phyloP scores from a whole-genome alignment of 306 rosid genomes.

The Malus sylvestris region DNA sequence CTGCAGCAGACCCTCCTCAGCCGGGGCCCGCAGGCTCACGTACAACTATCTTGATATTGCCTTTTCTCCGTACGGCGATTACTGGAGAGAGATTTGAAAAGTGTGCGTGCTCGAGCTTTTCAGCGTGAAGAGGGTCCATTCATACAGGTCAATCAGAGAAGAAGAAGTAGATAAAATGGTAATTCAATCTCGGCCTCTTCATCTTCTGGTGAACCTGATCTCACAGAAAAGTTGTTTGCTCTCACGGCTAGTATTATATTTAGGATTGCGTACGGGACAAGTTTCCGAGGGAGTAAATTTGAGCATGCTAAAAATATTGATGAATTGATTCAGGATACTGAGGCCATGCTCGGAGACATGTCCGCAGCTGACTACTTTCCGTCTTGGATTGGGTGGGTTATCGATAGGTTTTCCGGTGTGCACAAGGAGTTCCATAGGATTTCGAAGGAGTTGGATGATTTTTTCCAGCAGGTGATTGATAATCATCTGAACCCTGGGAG shows the following conservation, averaged over 20 bases:
- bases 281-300: neutral
- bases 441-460: slow-evolving; percentile 35
- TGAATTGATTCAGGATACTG: neutral
- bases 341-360: slow-evolving; percentile 25
- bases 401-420: slow-evolving; percentile 26
- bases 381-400: slow-evolving; percentile 19
- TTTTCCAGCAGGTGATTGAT: slow-evolving; percentile 33
- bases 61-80: slow-evolving; percentile 31
- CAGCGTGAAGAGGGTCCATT: slow-evolving; percentile 25
- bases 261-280: slow-evolving; percentile 22
- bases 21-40: neutral
- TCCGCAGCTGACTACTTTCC: slow-evolving; percentile 29
- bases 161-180: slow-evolving; percentile 22
- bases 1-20: slow-evolving; percentile 20
- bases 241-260: slow-evolving; percentile 12
- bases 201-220: neutral
- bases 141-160: slow-evolving; percentile 18
- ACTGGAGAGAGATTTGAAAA: slow-evolving; percentile 39
- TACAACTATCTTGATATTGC: slow-evolving; percentile 11
- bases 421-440: slow-evolving; percentile 22
- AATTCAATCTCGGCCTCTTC: slow-evolving; percentile 4
- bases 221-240: slow-evolving; percentile 16
- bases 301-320: slow-evolving; percentile 6
- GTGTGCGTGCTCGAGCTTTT: slow-evolving; percentile 25
- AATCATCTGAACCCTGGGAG: slow-evolving; percentile 12